These are phyloP conservation scores for Yarrowia divulgata DNA, from an alignment of 805 yeast genomes.

Conservation along the genomic window DNA sequence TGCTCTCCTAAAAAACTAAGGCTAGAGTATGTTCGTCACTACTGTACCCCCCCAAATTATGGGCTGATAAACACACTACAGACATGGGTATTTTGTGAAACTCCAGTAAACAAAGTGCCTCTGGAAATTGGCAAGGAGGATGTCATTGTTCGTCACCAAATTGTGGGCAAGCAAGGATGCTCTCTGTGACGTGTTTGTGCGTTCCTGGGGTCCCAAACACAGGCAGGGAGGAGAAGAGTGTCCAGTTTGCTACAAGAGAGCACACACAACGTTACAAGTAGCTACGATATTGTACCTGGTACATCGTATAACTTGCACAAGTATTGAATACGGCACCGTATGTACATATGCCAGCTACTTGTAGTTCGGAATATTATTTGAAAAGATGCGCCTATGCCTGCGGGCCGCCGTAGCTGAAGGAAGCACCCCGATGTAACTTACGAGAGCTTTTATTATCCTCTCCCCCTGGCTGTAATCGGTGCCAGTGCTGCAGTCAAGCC, in stretches of 20 bases:
- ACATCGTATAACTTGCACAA: no score
- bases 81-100: background rate
- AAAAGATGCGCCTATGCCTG: background rate
- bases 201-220: no score
- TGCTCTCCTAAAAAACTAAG: background rate
- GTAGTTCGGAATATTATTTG: background rate
- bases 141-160: background rate
- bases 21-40: background rate
- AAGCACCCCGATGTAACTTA: no score
- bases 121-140: background rate
- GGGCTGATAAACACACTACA: conserved; percentile 3
- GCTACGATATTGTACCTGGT: no score
- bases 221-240: no score
- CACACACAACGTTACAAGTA: no score
- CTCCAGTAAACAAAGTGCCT: background rate
- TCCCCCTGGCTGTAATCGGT: no score
- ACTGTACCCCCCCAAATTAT: background rate
- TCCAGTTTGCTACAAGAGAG: no score
- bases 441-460: background rate
- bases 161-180: background rate
- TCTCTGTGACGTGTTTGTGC: no score
- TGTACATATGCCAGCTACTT: no score
- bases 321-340: background rate
- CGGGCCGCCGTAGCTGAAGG: background rate
- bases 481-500: no score